These are phyloP conservation scores for Arabidopsis arenosa DNA, from an alignment of 345 rosid species.

Conservation along the genomic window DNA sequence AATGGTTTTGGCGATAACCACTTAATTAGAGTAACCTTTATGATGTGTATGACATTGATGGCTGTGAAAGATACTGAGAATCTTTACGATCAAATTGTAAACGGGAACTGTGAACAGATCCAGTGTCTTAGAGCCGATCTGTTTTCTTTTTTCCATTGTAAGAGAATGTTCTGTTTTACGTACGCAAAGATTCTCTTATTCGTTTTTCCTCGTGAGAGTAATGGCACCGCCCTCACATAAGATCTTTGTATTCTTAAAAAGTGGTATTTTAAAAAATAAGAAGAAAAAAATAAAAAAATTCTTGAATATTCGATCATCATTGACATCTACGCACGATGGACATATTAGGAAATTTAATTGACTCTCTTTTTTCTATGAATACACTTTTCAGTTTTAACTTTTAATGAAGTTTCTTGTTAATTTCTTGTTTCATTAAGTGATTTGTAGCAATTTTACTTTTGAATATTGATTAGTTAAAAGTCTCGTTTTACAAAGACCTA, in stretches of 20 bases:
- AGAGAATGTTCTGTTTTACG: constrained; percentile 36
- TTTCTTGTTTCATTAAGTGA: constrained; percentile 4
- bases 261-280: background rate
- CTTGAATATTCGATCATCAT: constrained; percentile 42
- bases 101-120: constrained; percentile 13
- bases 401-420: background rate
- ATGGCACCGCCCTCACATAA: constrained; percentile 40
- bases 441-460: background rate
- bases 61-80: constrained; percentile 36
- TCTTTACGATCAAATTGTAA: constrained; percentile 25
- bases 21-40: constrained; percentile 15
- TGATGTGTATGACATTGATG: constrained; percentile 17
- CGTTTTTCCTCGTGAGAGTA: constrained; percentile 23
- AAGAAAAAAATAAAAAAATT: no score
- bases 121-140: constrained; percentile 24
- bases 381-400: constrained; percentile 8
- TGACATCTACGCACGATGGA: constrained; percentile 41
- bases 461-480: background rate
- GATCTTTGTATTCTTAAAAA: constrained; percentile 24
- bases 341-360: constrained; percentile 33
- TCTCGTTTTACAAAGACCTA: background rate
- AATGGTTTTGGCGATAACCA: constrained; percentile 18
- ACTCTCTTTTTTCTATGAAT: constrained; percentile 32
- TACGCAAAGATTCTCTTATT: constrained; percentile 33
- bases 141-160: background rate